Base-by-base conservation (phyloP, 306 rosid species). In the Sophora flavescens region DNA sequence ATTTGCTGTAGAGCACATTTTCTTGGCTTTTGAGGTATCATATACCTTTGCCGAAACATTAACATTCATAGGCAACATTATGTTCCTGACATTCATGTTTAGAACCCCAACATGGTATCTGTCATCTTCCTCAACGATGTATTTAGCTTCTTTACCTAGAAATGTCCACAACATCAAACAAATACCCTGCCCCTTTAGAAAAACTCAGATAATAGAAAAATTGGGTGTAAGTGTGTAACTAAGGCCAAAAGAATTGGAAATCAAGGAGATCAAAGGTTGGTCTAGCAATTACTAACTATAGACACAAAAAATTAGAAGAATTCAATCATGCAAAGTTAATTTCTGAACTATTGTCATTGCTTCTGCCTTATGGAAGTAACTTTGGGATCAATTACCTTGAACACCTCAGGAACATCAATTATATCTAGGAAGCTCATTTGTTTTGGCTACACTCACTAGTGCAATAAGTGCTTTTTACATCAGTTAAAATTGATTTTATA, bases 1-100 rank as follows among this genome's bases (percentile, higher is more conserved):
- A 3, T 81, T 82, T 50, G 54, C 32, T 59, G 85, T 76, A 30
- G 94, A 84, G 72, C 93, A 93, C 63, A 63, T 75, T 2, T 84
- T 80, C 42, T 83, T 84, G 75, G 94, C 92, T 75, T 86, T 84
- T 18, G 85, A 67, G 82, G 82, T 76, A 68, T 93, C 92, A 71
- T 93, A 86, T 50, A 87, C 86, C 72, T 68, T 89, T n/a, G 96
- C 87, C 1, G 90, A 88, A 71, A 89, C 84, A 66, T 83, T 83
- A 33, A 86, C 35, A 38, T 61, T 68, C 82, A 88, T 7, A 35
- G 42, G 83, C 71, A 80, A 32, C 47, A 89, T 83, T 74, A 83
- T 82, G 83, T 72, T 89, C 79, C 74, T 83, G 2, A 61, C 38
- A 75, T 89, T 86, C 77, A 81, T 59, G 87, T 86, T 90, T 63